Evolutionary conservation across 2,329 filamentous ascomycete genomes (phyloP).

Genomic region (Nectriaceae sp.): DNA sequence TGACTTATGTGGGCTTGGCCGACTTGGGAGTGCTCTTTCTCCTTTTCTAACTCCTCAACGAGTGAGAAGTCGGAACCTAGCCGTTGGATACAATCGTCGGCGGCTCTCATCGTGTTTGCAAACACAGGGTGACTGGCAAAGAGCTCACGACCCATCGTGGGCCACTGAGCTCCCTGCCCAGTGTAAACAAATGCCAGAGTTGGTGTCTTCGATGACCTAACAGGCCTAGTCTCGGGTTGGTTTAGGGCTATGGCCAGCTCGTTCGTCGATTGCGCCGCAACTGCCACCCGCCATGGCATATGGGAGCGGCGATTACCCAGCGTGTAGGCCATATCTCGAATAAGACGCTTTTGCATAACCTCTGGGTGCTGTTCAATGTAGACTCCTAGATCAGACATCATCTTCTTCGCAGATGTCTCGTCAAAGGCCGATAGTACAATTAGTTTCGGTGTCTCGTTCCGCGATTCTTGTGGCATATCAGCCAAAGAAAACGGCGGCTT

Average conservation of each 20-base stretch:
- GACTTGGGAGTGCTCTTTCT: constrained; percentile 18
- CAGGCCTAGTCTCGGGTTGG: constrained; percentile 22
- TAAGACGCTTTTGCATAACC: constrained; percentile 44
- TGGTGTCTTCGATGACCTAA: background rate
- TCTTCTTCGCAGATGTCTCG: constrained; percentile 34
- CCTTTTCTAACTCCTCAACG: background rate
- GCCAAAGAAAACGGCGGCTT: constrained; percentile 29
- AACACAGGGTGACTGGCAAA: constrained; percentile 28
- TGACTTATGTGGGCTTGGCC: constrained; percentile 42
- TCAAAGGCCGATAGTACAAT: constrained; percentile 46
- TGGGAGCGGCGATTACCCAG: constrained; percentile 46
- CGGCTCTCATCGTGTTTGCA: background rate
- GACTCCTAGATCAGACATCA: constrained; percentile 36
- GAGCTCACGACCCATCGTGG: constrained; percentile 34
- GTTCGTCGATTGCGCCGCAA: constrained; percentile 45
- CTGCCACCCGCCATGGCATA: constrained; percentile 45
- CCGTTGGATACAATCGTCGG: constrained; percentile 21
- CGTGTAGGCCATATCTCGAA: constrained; percentile 50
- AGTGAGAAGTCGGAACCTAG: background rate
- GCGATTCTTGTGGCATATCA: constrained; percentile 10
- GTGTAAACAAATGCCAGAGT: constrained; percentile 28
- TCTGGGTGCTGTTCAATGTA: constrained; percentile 45
- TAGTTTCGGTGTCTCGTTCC: constrained; percentile 32
- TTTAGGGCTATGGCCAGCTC: constrained; percentile 33
- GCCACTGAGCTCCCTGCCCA: constrained; percentile 39